These are phyloP conservation scores for Fagus sylvatica DNA, from an alignment of 306 rosid genomes.

Conservation along the genomic window DNA sequence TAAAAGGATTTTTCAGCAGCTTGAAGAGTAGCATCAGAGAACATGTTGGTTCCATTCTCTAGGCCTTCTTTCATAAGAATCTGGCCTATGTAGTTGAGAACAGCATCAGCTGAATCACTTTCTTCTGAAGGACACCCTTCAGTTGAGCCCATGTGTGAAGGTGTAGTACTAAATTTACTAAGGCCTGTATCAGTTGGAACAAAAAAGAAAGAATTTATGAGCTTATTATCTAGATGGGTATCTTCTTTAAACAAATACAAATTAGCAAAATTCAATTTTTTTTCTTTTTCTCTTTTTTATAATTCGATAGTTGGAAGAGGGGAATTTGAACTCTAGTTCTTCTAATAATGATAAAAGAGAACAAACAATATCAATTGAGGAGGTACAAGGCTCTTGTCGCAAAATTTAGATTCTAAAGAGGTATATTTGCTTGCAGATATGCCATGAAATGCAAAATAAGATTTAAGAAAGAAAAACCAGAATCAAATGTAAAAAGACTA, in stretches of 20 bases:
- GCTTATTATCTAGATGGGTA: background rate
- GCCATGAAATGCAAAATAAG: background rate
- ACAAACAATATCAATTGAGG: too few relatives aligned
- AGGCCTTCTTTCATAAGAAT: slow-evolving; percentile 8
- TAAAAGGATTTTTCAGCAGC: slow-evolving; percentile 6
- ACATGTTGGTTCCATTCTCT: background rate
- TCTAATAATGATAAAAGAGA: too few relatives aligned
- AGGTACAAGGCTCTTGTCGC: too few relatives aligned
- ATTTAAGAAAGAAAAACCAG: background rate
- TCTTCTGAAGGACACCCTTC: background rate
- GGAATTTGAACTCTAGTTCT: too few relatives aligned
- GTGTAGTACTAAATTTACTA: background rate
- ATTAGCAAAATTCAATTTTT: too few relatives aligned
- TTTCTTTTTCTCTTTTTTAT: too few relatives aligned
- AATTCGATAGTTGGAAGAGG: too few relatives aligned
- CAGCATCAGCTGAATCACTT: background rate
- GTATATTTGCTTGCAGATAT: too few relatives aligned
- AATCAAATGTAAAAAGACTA: background rate
- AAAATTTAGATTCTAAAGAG: too few relatives aligned
- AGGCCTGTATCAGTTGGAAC: background rate
- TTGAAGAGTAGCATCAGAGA: background rate
- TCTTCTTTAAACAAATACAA: background rate
- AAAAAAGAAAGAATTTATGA: background rate
- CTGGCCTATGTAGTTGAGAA: slow-evolving; percentile 2
- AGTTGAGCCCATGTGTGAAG: slow-evolving; percentile 3